Evolutionary conservation across 176 grass and related monocot genomes (phyloP), one percentile per base, ranked within the genome.

Genomic region (Rhipidocladum racemiflorum): DNA sequence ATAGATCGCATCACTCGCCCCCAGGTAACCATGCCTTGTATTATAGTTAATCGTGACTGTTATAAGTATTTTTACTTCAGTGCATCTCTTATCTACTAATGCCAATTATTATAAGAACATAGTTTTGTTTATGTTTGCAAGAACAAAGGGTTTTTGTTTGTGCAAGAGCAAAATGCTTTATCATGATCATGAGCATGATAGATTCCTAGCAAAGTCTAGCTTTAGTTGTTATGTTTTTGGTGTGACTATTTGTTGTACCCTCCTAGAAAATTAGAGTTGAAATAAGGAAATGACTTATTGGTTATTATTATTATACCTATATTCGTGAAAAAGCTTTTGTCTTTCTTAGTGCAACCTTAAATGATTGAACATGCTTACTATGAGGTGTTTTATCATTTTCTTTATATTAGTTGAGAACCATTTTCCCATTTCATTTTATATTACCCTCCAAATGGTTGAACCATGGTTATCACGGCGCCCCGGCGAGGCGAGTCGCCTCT

Each of bases 1-100:
- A 99, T 99, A 80, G 96, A 99, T 61, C 14, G 39, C 8, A 40
- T 40, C 39, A 40, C 39, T 40, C 39, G 39, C 7, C 39, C 8
- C 39, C 39, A 40, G 39, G 39, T 40, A 40, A 40, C 39, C 39
- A 40, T 40, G 39, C 8, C 8, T 40, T 40, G 9, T 49, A 54
- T 68, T 36, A 15, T 74, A 71, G 43, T 84, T 73, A 21, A 50
- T 72, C 51, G 24, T 32, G 6, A 21, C 11, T 13, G 7, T 75
- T 49, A 45, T 50, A 59, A 8, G 46, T n/a, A 49, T 30, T 20
- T 45, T 50, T 65, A 66, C 38, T 77, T 23, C 27, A 70, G n/a
- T 61, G 9, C 17, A 11, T 67, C 36, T 12, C 29, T 17, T 81
- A 69, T 68, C 13, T 25, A 48, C 39, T 72, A 46, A n/a, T 81